Percentiles rank a stretch among this genome's conserved stretches.
Evolutionary conservation across 768 basidiomycete genomes (phyloP).

Genomic region (Naematelia encephala): DNA sequence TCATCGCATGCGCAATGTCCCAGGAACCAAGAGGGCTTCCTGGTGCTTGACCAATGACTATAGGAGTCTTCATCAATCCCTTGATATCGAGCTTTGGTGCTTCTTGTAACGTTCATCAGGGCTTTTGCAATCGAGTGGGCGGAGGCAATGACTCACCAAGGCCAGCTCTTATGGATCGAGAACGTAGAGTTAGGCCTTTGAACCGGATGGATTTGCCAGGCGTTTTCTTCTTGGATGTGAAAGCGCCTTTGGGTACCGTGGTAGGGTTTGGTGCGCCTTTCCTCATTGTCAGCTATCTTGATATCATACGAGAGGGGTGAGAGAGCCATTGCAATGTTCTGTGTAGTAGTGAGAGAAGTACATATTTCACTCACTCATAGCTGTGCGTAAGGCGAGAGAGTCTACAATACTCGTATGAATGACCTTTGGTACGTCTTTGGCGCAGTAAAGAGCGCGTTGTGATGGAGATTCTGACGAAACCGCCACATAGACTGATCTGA

Average conservation of each 20-base stretch:
- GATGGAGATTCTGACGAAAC: slow-evolving; percentile 3
- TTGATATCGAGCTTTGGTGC: slow-evolving; percentile 15
- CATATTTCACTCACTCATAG: slow-evolving; percentile 18
- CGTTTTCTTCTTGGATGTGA: slow-evolving; percentile 7
- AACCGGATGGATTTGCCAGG: slow-evolving; percentile 16
- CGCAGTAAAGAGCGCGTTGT: slow-evolving; percentile 11
- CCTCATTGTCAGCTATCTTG: too few relatives aligned
- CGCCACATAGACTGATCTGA: slow-evolving; percentile 20
- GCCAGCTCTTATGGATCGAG: slow-evolving; percentile 15
- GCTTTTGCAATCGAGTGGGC: too few relatives aligned
- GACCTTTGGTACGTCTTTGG: slow-evolving; percentile 18
- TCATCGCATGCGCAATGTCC: slow-evolving; percentile 20
- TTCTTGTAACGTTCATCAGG: slow-evolving; percentile 6
- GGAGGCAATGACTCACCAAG: slow-evolving; percentile 8
- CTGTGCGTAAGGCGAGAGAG: slow-evolving; percentile 15
- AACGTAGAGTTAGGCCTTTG: slow-evolving; percentile 21
- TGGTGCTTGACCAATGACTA: slow-evolving; percentile 11
- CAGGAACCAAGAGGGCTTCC: slow-evolving; percentile 11
- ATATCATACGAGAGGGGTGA: too few relatives aligned
- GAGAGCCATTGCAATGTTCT: too few relatives aligned
- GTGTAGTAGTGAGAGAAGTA: neutral
- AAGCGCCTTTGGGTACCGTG: slow-evolving; percentile 9
- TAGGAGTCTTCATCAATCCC: slow-evolving; percentile 6
- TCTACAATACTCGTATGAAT: slow-evolving; percentile 19
- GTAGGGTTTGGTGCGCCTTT: slow-evolving; percentile 18